phyloP scores from a whole-genome alignment of 1,139 yeast genomes.

The Candida tropicalis region DNA sequence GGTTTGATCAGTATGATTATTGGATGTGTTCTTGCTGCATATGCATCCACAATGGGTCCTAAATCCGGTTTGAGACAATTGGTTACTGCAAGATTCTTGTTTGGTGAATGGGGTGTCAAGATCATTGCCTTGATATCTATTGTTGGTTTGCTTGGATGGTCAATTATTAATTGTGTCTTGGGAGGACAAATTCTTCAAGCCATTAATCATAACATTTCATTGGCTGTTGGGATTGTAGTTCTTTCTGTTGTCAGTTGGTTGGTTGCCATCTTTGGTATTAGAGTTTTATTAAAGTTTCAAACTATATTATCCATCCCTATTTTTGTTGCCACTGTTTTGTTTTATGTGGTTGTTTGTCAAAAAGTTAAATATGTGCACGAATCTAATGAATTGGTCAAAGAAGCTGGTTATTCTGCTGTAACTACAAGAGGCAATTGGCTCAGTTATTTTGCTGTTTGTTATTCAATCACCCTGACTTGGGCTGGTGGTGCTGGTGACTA shows the following conservation, averaged over 20 bases:
- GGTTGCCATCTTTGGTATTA: slow-evolving; percentile 40
- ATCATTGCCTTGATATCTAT: slow-evolving; percentile 36
- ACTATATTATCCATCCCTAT: slow-evolving; percentile 73
- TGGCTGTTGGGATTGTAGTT: slow-evolving; percentile 35
- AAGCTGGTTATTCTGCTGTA: slow-evolving; percentile 30
- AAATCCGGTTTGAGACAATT: slow-evolving; percentile 45
- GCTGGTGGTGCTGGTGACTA: slow-evolving; percentile 86
- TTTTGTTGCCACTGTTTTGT: slow-evolving; percentile 61
- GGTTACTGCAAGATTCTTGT: slow-evolving; percentile 41
- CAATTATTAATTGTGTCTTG: slow-evolving; percentile 41
- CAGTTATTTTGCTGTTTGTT: slow-evolving; percentile 70
- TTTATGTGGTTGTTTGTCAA: slow-evolving; percentile 67
- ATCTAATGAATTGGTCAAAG: slow-evolving; percentile 30
- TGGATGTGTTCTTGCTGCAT: slow-evolving; percentile 45
- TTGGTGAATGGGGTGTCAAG: slow-evolving; percentile 44
- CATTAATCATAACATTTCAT: slow-evolving; percentile 24
- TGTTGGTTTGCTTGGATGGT: slow-evolving; percentile 45
- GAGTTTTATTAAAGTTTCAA: slow-evolving; percentile 66
- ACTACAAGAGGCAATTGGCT: slow-evolving; percentile 64
- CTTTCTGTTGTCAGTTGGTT: slow-evolving; percentile 31
- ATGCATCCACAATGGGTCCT: slow-evolving; percentile 44
- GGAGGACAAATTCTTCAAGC: slow-evolving; percentile 41
- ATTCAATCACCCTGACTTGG: slow-evolving; percentile 87
- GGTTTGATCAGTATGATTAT: slow-evolving; percentile 34
- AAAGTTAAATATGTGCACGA: slow-evolving; percentile 45